phyloP scores from a whole-genome alignment of 352 stramenopile genomes.

The Aphanomyces stellatus region DNA sequence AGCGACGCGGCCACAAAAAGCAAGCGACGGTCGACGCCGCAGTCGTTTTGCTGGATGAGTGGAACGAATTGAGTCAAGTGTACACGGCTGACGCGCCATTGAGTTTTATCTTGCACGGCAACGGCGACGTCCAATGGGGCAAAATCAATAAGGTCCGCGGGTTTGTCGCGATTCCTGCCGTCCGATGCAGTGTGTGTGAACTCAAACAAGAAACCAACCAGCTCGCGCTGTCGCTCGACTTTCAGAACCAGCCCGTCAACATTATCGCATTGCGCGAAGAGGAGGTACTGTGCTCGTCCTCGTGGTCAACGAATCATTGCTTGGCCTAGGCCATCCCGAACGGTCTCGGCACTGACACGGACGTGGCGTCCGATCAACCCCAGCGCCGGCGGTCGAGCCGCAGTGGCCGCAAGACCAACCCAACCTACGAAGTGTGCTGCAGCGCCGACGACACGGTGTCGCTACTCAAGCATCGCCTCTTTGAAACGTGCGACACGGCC shows the following conservation, averaged over 20 bases:
- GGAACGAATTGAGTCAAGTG: not conserved
- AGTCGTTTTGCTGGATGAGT: slow-evolving; percentile 8
- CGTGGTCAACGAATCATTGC: slow-evolving; percentile 10
- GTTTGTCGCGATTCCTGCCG: not conserved
- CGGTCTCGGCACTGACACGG: not conserved
- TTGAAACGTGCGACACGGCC: slow-evolving; percentile 51
- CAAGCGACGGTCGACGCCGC: not conserved
- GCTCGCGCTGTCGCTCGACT: slow-evolving; percentile 48
- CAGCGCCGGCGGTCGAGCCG: slow-evolving; percentile 55
- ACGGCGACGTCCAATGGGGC: not conserved
- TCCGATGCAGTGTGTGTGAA: not conserved
- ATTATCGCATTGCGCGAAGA: slow-evolving; percentile 50
- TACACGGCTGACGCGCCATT: not conserved
- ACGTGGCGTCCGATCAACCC: not conserved
- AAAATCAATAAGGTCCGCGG: not conserved
- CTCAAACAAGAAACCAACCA: slow-evolving; percentile 43
- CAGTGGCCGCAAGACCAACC: slow-evolving; percentile 41
- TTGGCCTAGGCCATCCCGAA: not conserved
- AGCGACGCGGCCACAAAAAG: slow-evolving; percentile 20
- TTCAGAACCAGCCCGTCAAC: slow-evolving; percentile 47
- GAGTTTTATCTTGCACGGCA: not conserved
- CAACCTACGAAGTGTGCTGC: slow-evolving; percentile 38
- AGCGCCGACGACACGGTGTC: slow-evolving; percentile 64
- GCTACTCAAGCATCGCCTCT: slow-evolving; percentile 71
- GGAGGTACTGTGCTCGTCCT: slow-evolving; percentile 37